Conservation (phyloP, 805 yeast species). For the Wickerhamomyces subpelliculosus region DNA sequence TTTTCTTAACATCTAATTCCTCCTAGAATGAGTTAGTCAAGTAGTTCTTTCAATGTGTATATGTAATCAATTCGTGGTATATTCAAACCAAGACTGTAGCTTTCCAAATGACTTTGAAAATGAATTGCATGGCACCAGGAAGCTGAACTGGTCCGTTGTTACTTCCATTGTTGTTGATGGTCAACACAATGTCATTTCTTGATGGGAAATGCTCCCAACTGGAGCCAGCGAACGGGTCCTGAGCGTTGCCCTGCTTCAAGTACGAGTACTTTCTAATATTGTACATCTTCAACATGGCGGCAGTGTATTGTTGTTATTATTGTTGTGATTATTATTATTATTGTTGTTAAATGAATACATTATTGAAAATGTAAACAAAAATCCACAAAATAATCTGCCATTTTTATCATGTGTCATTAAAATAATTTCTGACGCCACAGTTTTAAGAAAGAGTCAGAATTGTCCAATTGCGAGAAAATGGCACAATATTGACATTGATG, state of each 20-base stretch:
- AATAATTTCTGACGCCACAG: no score
- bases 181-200: conserved; percentile 13
- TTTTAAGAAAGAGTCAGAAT: no score
- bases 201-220: conserved; percentile 22
- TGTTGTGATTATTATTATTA: no score
- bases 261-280: conserved; percentile 18
- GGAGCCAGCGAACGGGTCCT: not conserved
- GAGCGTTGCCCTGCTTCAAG: conserved; percentile 3
- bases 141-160: not conserved
- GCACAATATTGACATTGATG: no score
- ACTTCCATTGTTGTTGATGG: not conserved
- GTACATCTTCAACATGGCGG: not conserved
- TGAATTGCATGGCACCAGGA: not conserved
- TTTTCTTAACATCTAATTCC: conserved; percentile 3
- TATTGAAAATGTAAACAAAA: no score
- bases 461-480: no score
- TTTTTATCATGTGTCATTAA: no score
- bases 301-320: no score
- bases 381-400: no score
- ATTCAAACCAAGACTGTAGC: conserved; percentile 11
- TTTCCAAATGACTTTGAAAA: conserved; percentile 13
- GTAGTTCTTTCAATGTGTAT: not conserved
- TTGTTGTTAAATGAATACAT: no score
- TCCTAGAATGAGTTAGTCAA: conserved; percentile 6
- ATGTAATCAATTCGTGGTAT: no score